phyloP scores from a whole-genome alignment of 2,329 filamentous ascomycete genomes.

The Xylaria sp. region DNA sequence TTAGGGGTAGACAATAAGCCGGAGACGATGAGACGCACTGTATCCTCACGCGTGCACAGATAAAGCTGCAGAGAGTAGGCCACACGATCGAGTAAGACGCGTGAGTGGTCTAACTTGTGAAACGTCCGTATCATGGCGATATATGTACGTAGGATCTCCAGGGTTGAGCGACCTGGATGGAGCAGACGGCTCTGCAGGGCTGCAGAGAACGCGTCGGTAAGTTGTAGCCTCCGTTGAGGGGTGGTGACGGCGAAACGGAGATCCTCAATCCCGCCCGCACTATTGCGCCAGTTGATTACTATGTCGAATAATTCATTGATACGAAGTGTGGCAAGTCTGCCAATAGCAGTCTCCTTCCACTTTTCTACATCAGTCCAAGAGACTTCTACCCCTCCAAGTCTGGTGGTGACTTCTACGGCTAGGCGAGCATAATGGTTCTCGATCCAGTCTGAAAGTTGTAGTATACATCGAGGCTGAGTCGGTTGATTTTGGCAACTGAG shows the following conservation, averaged over 20 bases:
- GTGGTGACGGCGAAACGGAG: conserved; percentile 76
- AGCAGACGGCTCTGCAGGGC: conserved; percentile 74
- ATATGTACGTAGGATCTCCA: conserved; percentile 80
- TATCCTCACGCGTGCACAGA: conserved; percentile 79
- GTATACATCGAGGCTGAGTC: conserved; percentile 65
- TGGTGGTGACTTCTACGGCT: conserved; percentile 69
- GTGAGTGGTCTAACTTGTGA: conserved; percentile 78
- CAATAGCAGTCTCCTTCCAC: conserved; percentile 77
- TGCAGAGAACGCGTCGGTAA: conserved; percentile 76
- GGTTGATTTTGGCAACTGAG: conserved; percentile 46
- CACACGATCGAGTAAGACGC: conserved; percentile 79
- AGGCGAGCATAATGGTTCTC: conserved; percentile 73
- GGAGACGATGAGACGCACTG: conserved; percentile 79
- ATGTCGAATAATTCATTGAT: conserved; percentile 83
- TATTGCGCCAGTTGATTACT: conserved; percentile 78
- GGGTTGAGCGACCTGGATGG: conserved; percentile 79
- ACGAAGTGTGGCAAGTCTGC: conserved; percentile 74
- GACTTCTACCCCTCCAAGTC: conserved; percentile 57
- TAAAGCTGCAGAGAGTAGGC: conserved; percentile 80
- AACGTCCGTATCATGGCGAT: conserved; percentile 83
- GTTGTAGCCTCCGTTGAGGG: conserved; percentile 72
- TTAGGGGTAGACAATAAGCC: conserved; percentile 74
- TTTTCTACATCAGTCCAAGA: conserved; percentile 69
- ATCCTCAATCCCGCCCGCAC: conserved; percentile 77
- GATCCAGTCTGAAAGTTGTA: conserved; percentile 73